Evolutionary conservation across 306 rosid genomes (phyloP), one percentile per base, ranked within the genome.

Genomic region (Casuarina glauca): DNA sequence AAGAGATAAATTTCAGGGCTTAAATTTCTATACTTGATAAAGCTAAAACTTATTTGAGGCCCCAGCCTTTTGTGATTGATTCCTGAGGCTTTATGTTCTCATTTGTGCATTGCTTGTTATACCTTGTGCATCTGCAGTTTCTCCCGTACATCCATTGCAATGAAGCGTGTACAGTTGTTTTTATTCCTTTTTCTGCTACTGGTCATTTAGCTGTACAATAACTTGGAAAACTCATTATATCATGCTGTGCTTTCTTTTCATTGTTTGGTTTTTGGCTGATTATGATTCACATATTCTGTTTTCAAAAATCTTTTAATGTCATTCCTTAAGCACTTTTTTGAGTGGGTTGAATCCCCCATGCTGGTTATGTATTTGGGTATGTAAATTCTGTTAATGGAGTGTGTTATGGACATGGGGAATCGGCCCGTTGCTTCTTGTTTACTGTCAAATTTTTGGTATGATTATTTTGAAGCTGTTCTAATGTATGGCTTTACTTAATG

Each of bases 401-500:
- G 35, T 6, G 4, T 38, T 32, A 39, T 66, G 49, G 70, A 41
- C 49, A 57, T 57, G 38, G 63, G 3, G 63, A 19, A 57, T 57
- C 20, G 12, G 38, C 10, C 26, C 42, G n/a, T 78, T 71, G 69
- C 54, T 53, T 43, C 19, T 64, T 41, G 12, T 3, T 68, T 9
- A 53, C 49, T 32, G 52, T 15, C 49, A 11, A 50, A 19, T 60
- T 41, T 46, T 42, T 46, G 32, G 38, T 49, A 4, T 70, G 74
- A 63, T 61, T 69, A 79, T 38, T 44, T 74, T 39, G 67, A 3
- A 43, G 60, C 41, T n/a, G 70, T 64, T 16, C 79, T 84, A 74
- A 89, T 41, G 32, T 19, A 1, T 76, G 17, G 26, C 45, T 76
- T 68, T 79, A 63, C 76, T 55, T 78, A 15, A 69, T 79, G 91